These are phyloP conservation scores for Syzygium malaccense DNA, from an alignment of 441 rosid species.

Conservation along the genomic window DNA sequence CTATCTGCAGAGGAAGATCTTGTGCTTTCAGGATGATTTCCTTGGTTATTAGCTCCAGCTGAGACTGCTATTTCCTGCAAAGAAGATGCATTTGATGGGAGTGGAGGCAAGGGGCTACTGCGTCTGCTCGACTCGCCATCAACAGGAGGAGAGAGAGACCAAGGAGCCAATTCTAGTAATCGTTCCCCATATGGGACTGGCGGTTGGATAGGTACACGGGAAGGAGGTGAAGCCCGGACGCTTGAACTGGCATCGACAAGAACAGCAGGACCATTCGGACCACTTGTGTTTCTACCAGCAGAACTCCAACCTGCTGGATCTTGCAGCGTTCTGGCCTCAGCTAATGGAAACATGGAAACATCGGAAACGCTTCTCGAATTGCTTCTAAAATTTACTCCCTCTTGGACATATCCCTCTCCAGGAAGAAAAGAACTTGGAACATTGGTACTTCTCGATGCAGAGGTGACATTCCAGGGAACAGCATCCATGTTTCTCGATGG, in stretches of 20 bases:
- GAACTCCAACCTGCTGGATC: conserved; percentile 63
- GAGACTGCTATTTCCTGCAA: conserved; percentile 38
- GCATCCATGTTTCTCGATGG: conserved; percentile 36
- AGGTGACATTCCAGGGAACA: conserved; percentile 44
- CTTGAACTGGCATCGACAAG: conserved; percentile 43
- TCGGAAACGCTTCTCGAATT: conserved; percentile 40
- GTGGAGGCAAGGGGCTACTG: conserved; percentile 39
- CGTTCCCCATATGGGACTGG: conserved; percentile 36
- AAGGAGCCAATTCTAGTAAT: conserved; percentile 49
- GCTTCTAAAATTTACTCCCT: conserved; percentile 42
- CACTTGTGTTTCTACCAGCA: conserved; percentile 37
- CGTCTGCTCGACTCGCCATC: conserved; percentile 52
- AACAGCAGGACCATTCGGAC: conserved; percentile 30
- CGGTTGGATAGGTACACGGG: conserved; percentile 43
- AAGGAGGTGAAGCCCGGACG: conserved; percentile 35
- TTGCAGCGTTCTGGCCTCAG: conserved; percentile 54
- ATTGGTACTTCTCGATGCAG: conserved; percentile 36
- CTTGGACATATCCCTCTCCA: conserved; percentile 41
- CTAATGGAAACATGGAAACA: conserved; percentile 41
- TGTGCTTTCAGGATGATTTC: conserved; percentile 36
- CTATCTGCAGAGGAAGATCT: conserved; percentile 56
- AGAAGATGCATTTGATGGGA: conserved; percentile 47
- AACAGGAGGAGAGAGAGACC: conserved; percentile 63
- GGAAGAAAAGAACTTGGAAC: conserved; percentile 22
- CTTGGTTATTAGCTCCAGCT: conserved; percentile 37